These are phyloP conservation scores for Fusarium sp. DNA, from an alignment of 2,329 filamentous ascomycete species.

Conservation along the genomic window DNA sequence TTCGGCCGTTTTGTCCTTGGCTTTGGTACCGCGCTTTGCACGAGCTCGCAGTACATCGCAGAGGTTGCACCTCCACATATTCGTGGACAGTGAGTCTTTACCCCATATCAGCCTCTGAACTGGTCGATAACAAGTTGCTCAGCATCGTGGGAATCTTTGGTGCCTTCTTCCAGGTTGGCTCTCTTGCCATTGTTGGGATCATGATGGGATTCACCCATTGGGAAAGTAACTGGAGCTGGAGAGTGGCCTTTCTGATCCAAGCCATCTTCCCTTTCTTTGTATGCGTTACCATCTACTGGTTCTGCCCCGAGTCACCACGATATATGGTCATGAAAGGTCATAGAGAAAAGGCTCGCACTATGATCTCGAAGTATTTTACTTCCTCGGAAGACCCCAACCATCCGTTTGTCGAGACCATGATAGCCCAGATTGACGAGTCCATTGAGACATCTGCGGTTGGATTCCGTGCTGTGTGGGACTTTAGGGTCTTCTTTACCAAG, in stretches of 20 bases:
- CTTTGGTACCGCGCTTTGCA: conserved; percentile 41
- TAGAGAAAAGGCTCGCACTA: conserved; percentile 32
- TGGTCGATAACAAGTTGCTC: not conserved
- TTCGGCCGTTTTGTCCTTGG: conserved; percentile 36
- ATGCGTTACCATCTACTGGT: conserved; percentile 35
- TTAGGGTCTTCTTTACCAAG: conserved; percentile 40
- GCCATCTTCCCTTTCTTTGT: conserved; percentile 36
- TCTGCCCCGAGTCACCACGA: conserved; percentile 41
- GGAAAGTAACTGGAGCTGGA: conserved; percentile 42
- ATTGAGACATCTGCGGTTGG: conserved; percentile 29
- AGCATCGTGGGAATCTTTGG: conserved; percentile 40
- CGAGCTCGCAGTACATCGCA: conserved; percentile 41
- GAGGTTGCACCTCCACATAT: conserved; percentile 39
- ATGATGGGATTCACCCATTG: conserved; percentile 42
- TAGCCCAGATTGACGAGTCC: conserved; percentile 40
- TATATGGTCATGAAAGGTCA: conserved; percentile 43
- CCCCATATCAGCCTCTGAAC: fast-evolving
- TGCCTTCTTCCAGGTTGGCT: conserved; percentile 42
- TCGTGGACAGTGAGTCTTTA: conserved; percentile 24
- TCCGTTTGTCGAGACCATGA: conserved; percentile 33
- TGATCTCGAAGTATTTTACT: conserved; percentile 36
- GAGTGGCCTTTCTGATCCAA: conserved; percentile 38
- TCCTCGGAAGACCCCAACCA: conserved; percentile 36
- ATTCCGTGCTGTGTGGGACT: conserved; percentile 35
- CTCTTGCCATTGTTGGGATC: conserved; percentile 35